Base-by-base conservation (phyloP, 495 filamentous ascomycete genomes). In the Thozetella sp. region DNA sequence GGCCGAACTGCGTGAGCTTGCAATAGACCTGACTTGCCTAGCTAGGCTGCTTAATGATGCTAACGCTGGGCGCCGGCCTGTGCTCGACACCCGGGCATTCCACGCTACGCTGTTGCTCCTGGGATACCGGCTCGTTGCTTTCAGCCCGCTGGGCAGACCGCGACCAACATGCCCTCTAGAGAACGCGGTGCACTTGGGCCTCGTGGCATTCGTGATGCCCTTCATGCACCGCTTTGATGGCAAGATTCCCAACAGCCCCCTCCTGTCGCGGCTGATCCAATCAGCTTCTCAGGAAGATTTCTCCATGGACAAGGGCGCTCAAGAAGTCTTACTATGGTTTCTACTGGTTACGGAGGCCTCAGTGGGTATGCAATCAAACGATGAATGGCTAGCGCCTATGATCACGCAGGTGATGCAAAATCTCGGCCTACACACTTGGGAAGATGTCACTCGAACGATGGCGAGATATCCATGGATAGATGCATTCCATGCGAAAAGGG, bases 381-480 rank as follows among this genome's bases (percentile, higher is more conserved):
- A 63, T 19, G 4, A 4, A 20, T 63, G 60, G 55, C 24, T 63
- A 22, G 24, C 55, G 17, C 27, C 51, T 1, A 54, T 23, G 27
- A 27, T 55, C 15, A 46, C 50, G 26, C 23, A 50, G 37, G 25
- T 34, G 30, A 40, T 23, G 22, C 23, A 15, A 1, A 37, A 25
- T 15, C 60, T 58, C 1, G 46, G 51, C 27, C 22, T 63, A 19
- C 20, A 26, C 4, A 58, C 25, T 9, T 63, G 60, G 60, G 60
- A 58, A 40, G 48, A 58, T 27, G 51, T 54, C 22, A 15, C 9
- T 22, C 48, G 37, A 13, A 56, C 37, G 26, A 45, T 58, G 27
- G 43, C 48, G 22, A 54, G 57, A 30, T 58, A 53, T 26, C 60
- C 60, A 26, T 63, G 60, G 60, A 45, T 63, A 27, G 53, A 63